These are phyloP conservation scores for Fusarium incarnatum DNA, from an alignment of 2,329 filamentous ascomycete species.

Conservation along the genomic window DNA sequence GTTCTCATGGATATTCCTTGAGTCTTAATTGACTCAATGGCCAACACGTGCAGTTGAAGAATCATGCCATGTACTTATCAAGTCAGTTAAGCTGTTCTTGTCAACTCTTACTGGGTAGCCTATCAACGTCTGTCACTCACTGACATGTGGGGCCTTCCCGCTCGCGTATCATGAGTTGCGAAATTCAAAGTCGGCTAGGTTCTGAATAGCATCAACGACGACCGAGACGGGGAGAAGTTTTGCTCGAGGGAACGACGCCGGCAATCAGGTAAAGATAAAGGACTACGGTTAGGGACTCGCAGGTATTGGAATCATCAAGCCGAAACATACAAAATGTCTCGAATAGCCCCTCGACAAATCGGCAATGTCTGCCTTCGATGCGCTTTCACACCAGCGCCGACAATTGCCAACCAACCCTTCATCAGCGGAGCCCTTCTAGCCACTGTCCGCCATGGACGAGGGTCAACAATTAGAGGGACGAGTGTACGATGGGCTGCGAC, in stretches of 20 bases:
- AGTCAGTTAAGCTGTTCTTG: neutral
- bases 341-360: conserved; percentile 49
- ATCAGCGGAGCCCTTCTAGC: conserved; percentile 42
- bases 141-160: conserved; percentile 23
- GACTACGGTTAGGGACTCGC: neutral
- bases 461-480: conserved; percentile 13
- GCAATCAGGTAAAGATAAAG: neutral
- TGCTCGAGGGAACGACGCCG: conserved; percentile 1
- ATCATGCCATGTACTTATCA: neutral
- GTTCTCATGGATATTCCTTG: neutral
- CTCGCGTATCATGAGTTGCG: conserved; percentile 21
- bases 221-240: conserved; percentile 8
- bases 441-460: conserved; percentile 26
- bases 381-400: conserved; percentile 50
- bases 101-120: neutral
- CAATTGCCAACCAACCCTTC: conserved; percentile 42
- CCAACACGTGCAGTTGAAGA: neutral
- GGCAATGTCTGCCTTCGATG: conserved; percentile 60
- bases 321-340: conserved; percentile 52
- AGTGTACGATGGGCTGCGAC: conserved; percentile 47
- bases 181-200: conserved; percentile 24
- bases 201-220: conserved; percentile 24
- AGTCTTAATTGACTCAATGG: neutral
- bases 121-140: conserved; percentile 14
- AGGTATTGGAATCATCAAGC: neutral